Evolutionary conservation across 202 grass and related monocot species (phyloP).

Genomic region (Zizania palustris): DNA sequence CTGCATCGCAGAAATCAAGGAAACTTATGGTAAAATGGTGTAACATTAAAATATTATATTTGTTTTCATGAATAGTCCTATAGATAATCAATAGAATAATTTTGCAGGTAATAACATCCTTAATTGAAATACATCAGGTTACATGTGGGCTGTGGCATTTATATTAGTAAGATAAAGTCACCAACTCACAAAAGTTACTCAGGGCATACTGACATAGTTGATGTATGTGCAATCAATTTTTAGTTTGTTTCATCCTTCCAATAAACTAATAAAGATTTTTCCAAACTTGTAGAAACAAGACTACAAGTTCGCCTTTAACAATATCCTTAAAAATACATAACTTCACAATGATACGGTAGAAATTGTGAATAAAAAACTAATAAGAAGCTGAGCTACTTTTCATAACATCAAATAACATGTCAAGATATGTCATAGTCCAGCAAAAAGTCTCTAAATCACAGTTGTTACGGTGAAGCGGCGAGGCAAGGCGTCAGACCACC

Average conservation of each 20-base stretch:
- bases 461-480: no score
- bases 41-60: constrained; percentile 4
- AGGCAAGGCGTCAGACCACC: no score
- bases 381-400: background rate
- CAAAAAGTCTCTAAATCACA: background rate
- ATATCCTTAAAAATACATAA: background rate
- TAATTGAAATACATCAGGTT: background rate
- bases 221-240: background rate
- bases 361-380: background rate
- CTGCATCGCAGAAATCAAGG: constrained; percentile 22
- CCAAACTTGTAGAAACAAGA: background rate
- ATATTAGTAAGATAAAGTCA: background rate
- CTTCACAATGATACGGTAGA: background rate
- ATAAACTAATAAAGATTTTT: background rate
- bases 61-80: background rate
- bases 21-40: constrained; percentile 6
- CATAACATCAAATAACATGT: background rate
- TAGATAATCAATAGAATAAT: constrained; percentile 1
- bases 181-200: background rate
- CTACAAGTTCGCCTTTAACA: background rate
- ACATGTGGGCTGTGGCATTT: background rate
- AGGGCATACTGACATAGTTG: background rate
- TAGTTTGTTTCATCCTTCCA: background rate
- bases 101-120: background rate
- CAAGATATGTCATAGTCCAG: background rate